Percentiles rank a stretch among this genome's conserved stretches.
These are phyloP conservation scores for Syzygium aqueum DNA, from an alignment of 345 rosid genomes.

Conservation along the genomic window DNA sequence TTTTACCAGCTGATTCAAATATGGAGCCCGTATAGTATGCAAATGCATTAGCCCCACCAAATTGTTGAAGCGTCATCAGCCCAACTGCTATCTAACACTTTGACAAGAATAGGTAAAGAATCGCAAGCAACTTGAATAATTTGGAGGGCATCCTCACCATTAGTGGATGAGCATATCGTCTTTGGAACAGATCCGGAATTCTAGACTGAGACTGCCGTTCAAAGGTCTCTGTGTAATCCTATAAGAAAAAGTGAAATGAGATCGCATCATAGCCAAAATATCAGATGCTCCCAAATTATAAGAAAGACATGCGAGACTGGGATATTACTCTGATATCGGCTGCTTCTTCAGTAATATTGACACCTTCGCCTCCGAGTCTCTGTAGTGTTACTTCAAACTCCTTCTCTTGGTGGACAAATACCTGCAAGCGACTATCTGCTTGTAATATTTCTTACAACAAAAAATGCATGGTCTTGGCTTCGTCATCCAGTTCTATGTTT, in stretches of 20 bases:
- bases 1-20: constrained; percentile 36
- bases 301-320: neutral
- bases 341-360: constrained; percentile 39
- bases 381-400: constrained; percentile 32
- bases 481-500: neutral
- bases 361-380: constrained; percentile 27
- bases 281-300: neutral
- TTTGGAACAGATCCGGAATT: constrained; percentile 22
- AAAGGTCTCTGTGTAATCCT: constrained; percentile 27
- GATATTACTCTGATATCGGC: constrained; percentile 26
- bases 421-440: constrained; percentile 11
- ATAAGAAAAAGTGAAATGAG: neutral
- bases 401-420: constrained; percentile 17
- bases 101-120: neutral
- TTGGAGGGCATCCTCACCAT: constrained; percentile 6
- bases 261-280: neutral
- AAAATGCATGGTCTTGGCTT: neutral
- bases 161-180: constrained; percentile 26
- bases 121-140: neutral
- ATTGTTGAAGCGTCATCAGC: constrained; percentile 32
- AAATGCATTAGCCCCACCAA: constrained; percentile 31
- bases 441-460: neutral
- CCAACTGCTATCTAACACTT: constrained; percentile 40
- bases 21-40: constrained; percentile 35
- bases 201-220: constrained; percentile 8